A percentile compares a stretch with the other conserved stretches of the same genome.
These are phyloP conservation scores for Crucibulum laeve DNA, from an alignment of 768 basidiomycete species.

Conservation along the genomic window DNA sequence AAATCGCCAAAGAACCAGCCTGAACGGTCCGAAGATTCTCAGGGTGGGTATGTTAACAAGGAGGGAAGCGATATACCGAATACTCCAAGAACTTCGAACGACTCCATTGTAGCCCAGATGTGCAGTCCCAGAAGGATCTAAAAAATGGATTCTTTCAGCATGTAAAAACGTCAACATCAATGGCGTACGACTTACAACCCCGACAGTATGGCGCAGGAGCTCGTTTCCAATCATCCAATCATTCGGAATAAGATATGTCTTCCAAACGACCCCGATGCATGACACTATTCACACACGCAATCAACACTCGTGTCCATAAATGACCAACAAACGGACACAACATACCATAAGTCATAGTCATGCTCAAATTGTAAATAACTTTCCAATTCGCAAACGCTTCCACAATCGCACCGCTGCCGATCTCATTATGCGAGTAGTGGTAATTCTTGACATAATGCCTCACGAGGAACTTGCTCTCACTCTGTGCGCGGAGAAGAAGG, in stretches of 20 bases:
- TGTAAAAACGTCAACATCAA: neutral
- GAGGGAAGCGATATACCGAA: constrained; percentile 56
- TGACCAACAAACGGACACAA: constrained; percentile 1
- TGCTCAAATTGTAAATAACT: constrained; percentile 82
- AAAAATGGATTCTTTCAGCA: neutral
- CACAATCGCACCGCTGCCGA: constrained; percentile 71
- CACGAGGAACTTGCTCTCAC: constrained; percentile 83
- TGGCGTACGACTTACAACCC: constrained; percentile 56
- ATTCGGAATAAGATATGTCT: constrained; percentile 76
- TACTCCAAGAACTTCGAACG: constrained; percentile 88
- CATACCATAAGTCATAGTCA: constrained; percentile 92
- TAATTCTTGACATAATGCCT: constrained; percentile 95
- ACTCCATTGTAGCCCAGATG: constrained; percentile 86
- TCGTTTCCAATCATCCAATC: constrained; percentile 89
- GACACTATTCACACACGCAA: constrained; percentile 54
- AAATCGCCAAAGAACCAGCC: constrained; percentile 99
- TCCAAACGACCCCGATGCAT: constrained; percentile 82
- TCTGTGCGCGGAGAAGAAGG: constrained; percentile 77
- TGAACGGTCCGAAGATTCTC: constrained; percentile 18
- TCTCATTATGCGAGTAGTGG: constrained; percentile 72
- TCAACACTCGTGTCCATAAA: constrained; percentile 3
- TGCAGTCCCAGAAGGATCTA: constrained; percentile 85
- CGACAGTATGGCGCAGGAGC: constrained; percentile 84
- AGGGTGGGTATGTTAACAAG: neutral
- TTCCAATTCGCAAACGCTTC: constrained; percentile 98